phyloP scores from a whole-genome alignment of 495 filamentous ascomycete genomes.

The Penicillium psychrofluorescens region DNA sequence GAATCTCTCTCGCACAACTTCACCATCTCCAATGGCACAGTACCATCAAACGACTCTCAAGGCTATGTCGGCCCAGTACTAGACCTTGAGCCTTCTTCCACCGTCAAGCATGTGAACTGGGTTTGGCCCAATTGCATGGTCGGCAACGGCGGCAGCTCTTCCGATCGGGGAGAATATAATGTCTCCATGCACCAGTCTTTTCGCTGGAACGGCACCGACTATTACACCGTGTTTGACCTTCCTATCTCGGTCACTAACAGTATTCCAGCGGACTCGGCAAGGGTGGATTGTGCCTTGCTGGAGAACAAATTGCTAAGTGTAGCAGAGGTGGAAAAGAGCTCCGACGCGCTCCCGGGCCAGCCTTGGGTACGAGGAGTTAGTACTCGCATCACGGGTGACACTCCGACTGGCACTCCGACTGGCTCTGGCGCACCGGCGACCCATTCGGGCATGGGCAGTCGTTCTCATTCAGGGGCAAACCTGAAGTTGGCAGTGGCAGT shows the following conservation, averaged over 20 bases:
- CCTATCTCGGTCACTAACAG: slow-evolving; percentile 61
- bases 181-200: slow-evolving; percentile 64
- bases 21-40: slow-evolving; percentile 59
- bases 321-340: slow-evolving; percentile 8
- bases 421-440: slow-evolving; percentile 1
- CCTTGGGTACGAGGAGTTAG: slow-evolving; percentile 5
- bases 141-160: slow-evolving; percentile 39
- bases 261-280: slow-evolving; percentile 27
- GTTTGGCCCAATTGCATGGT: slow-evolving; percentile 59
- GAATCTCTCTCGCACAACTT: slow-evolving; percentile 54
- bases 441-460: background rate
- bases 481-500: slow-evolving; percentile 3
- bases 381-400: too few species aligned
- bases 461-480: background rate
- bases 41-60: slow-evolving; percentile 32
- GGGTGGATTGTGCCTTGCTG: slow-evolving; percentile 10
- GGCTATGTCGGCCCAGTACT: slow-evolving; percentile 55
- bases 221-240: slow-evolving; percentile 62
- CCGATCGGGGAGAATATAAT: slow-evolving; percentile 38
- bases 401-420: slow-evolving; percentile 1
- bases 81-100: slow-evolving; percentile 51
- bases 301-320: slow-evolving; percentile 12
- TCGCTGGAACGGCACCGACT: slow-evolving; percentile 51
- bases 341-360: slow-evolving; percentile 11
- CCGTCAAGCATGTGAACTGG: slow-evolving; percentile 66